These are phyloP conservation scores for Collybia nuda DNA, from an alignment of 768 basidiomycete species.

Conservation along the genomic window DNA sequence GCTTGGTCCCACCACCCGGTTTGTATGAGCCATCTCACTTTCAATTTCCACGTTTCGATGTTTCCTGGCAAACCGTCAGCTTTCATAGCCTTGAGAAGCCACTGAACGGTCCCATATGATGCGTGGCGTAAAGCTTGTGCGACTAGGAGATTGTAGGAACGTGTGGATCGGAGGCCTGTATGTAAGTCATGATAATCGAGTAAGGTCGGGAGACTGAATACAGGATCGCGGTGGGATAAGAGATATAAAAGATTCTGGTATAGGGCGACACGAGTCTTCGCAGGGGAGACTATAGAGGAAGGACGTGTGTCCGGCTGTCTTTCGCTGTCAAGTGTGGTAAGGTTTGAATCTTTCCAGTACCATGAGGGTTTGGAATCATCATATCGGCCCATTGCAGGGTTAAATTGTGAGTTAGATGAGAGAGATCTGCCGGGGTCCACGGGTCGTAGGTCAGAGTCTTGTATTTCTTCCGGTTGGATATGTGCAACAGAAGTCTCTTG, in stretches of 20 bases:
- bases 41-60: constrained; percentile 56
- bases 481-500: constrained; percentile 2
- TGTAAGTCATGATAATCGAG: constrained; percentile 49
- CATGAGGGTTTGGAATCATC: neutral
- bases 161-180: constrained; percentile 34
- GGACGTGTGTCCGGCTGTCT: neutral
- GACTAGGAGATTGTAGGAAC: constrained; percentile 46
- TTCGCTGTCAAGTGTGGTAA: neutral
- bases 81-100: constrained; percentile 49
- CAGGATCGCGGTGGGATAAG: constrained; percentile 25
- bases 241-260: constrained; percentile 43
- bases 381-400: neutral
- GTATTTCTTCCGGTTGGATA: constrained; percentile 21
- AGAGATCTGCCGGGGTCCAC: constrained; percentile 21
- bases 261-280: constrained; percentile 30
- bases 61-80: constrained; percentile 39
- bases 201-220: constrained; percentile 33
- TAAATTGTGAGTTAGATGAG: neutral
- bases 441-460: constrained; percentile 21
- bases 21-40: constrained; percentile 55
- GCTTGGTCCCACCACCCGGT: constrained; percentile 58
- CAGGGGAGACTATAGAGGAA: constrained; percentile 19
- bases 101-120: constrained; percentile 42
- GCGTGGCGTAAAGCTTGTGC: constrained; percentile 49
- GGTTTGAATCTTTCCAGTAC: too few relatives aligned